Percentiles rank a stretch among this genome's conserved stretches.
Evolutionary conservation across 2,329 filamentous ascomycete species (phyloP).

Genomic region (Microdochium nivale): DNA sequence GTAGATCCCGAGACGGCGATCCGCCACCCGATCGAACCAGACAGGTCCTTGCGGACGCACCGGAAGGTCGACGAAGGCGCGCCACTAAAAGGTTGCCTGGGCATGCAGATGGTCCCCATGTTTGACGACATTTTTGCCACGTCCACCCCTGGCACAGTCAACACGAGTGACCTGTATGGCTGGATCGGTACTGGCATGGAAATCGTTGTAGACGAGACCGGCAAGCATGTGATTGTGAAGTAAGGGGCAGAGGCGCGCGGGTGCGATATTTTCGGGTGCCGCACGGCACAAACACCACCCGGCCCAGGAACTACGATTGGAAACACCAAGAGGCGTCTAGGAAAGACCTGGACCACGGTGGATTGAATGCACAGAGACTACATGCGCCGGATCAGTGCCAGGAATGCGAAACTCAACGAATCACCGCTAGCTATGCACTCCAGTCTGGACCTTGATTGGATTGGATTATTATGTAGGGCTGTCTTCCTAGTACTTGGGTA

Average conservation of each 20-base stretch:
- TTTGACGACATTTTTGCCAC: constrained; percentile 20
- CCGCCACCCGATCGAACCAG: constrained; percentile 46
- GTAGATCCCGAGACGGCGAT: constrained; percentile 54
- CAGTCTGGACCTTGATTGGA: no score
- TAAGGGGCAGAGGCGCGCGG: not conserved
- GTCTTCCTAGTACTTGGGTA: no score
- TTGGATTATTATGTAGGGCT: no score
- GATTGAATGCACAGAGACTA: no score
- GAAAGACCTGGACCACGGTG: no score
- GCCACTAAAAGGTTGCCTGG: constrained; percentile 47
- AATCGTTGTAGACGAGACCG: constrained; percentile 38
- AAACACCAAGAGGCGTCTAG: no score
- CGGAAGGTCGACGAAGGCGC: constrained; percentile 54
- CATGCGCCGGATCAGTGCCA: no score
- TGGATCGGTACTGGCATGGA: constrained; percentile 48
- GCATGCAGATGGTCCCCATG: constrained; percentile 57
- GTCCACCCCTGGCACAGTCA: constrained; percentile 40
- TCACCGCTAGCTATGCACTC: no score
- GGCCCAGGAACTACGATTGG: no score
- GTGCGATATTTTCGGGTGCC: not conserved
- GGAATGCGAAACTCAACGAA: no score
- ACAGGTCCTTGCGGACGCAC: constrained; percentile 47
- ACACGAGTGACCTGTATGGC: constrained; percentile 39
- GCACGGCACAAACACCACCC: not conserved
- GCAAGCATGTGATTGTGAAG: constrained; percentile 24